Evolutionary conservation across 1,139 yeast genomes (phyloP), one percentile per base, ranked within the genome.

Genomic region (Taphrina flavorubra): DNA sequence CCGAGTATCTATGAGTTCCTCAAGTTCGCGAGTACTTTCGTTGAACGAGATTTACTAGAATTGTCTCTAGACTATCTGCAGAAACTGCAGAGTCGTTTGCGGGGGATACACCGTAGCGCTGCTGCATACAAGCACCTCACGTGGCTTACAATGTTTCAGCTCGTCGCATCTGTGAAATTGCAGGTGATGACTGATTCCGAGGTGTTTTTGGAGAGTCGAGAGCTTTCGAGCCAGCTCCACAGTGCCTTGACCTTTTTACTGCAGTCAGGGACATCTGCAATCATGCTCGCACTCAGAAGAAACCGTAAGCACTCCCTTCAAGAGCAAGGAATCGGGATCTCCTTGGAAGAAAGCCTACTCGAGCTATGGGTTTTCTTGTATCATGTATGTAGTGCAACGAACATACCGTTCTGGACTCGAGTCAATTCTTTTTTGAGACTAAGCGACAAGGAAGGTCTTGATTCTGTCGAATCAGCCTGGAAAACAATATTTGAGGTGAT

Each of bases 361-460:
- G 65, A 60, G 37, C 39, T 51, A 14, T 47, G 65, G 57, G 14
- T 31, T 14, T 44, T 62, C 18, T 34, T 62, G n/a, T 62, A 34
- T 31, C 66, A 62, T 46, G 25, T 62, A 2, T 20, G 47, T 13
- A 18, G 40, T 13, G 34, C 14, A 14, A 20, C 40, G 7, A 13
- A 10, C 1, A 11, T 11, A 14, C 25, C 36, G 13, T 63, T 63
- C 39, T 63, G 67, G 67, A 13, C 55, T 5, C 42, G 56, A 46
- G 36, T 55, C 18, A 55, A 63, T 44, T 3, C 20, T 6, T n/a
- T 36, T 25, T 55, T 63, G 36, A 31, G n/a, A 6, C 40, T 63
- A 20, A 20, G 13, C 2, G 39, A 8, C 10, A 20, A 20, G 34
- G 37, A 11, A 7, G 18, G 16, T 1, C 20, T n/a, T 8, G 56